phyloP scores from a whole-genome alignment of 768 basidiomycete species.

The Stropharia rugosoannulata region DNA sequence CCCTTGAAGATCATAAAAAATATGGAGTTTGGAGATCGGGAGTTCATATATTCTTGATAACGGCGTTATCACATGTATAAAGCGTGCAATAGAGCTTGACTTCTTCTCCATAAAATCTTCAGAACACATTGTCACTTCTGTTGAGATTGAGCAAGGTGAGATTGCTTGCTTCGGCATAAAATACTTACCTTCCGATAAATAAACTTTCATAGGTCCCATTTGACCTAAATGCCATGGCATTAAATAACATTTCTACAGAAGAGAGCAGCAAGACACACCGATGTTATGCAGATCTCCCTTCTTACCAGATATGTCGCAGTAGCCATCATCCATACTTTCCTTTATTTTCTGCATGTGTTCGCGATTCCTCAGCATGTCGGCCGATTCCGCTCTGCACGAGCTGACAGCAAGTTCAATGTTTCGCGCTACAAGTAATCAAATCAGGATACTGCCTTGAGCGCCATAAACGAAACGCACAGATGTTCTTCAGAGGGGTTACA shows the following conservation, averaged over 20 bases:
- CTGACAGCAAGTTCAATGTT: slow-evolving; percentile 73
- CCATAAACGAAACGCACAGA: slow-evolving; percentile 29
- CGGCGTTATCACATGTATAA: slow-evolving; percentile 66
- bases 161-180: background rate
- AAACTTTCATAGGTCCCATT: slow-evolving; percentile 63
- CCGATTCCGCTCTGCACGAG: slow-evolving; percentile 70
- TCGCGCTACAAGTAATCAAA: slow-evolving; percentile 35
- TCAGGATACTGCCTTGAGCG: background rate
- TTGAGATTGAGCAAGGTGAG: background rate
- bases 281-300: slow-evolving; percentile 57
- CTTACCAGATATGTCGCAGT: slow-evolving; percentile 75
- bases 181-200: slow-evolving; percentile 55
- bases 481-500: slow-evolving; percentile 31
- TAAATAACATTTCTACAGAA: background rate
- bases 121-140: slow-evolving; percentile 55
- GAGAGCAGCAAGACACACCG: slow-evolving; percentile 38
- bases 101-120: slow-evolving; percentile 50
- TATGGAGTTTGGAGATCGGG: slow-evolving; percentile 70
- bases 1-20: slow-evolving; percentile 84
- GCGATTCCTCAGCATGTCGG: slow-evolving; percentile 58
- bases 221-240: slow-evolving; percentile 41
- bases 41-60: slow-evolving; percentile 74
- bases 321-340: slow-evolving; percentile 77
- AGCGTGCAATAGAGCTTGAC: slow-evolving; percentile 62
- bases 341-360: slow-evolving; percentile 70